Evolutionary conservation across 2,329 filamentous ascomycete species (phyloP), one percentile per base, ranked within the genome.

Genomic region (Microthyrium microscopicum): DNA sequence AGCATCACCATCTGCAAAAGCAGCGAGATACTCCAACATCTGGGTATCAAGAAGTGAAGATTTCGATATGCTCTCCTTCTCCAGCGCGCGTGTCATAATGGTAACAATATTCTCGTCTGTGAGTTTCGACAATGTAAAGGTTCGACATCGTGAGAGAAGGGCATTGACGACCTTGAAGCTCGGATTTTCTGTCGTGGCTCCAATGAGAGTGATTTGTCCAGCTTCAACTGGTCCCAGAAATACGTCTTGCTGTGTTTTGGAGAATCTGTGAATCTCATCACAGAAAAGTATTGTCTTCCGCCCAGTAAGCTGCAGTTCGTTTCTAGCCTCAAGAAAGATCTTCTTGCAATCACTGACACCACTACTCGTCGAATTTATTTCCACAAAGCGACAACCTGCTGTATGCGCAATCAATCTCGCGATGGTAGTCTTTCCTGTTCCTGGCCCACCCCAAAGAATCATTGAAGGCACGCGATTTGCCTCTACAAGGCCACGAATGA

Each of bases 231-330:
- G 87, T 12, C 78, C 82, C 2, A 98, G 62, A 45, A 95, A 95
- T 1, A 94, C 79, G 54, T 95, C 89, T 50, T 98, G 89, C 52
- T 95, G 89, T 0, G 75, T 68, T 56, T 93, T 94, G 44, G 70
- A 79, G 61, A 93, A 93, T 19, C 87, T 63, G 55, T 93, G 84
- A 30, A 94, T 89, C 61, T 95, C 89, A 57, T 98, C 89, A 58
- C 87, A 94, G 53, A 98, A 98, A 41, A 98, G 73, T 41, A 98
- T 92, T 0, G 89, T 95, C 57, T 81, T 87, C 40, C 84, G 69
- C 2, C 87, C 87, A 0, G 83, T 91, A 33, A 95, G 61, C 1
- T 64, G 60, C 29, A 84, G 58, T 51, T 95, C 89, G 46, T 74
- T 80, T 39, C 70, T 73, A 0, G 89, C 85, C 43, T 94, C 84